These are phyloP conservation scores for Coniferiporia sulphurascens DNA, from an alignment of 1,284 basidiomycete species.

Conservation along the genomic window DNA sequence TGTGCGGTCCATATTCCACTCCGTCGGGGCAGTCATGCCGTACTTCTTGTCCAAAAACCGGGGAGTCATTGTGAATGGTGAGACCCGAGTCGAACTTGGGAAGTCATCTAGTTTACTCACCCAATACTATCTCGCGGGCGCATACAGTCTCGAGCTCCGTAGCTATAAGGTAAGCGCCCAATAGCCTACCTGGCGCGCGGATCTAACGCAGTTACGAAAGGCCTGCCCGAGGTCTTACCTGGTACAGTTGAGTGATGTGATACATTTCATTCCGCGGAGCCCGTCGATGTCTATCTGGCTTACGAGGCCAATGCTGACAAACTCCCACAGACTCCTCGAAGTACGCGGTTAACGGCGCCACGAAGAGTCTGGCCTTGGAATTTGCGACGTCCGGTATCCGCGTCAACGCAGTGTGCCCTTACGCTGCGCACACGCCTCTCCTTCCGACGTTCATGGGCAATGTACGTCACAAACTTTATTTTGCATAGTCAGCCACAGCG, in stretches of 20 bases:
- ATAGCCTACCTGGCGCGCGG: not conserved
- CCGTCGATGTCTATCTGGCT: not conserved
- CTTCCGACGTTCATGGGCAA: constrained; percentile 16
- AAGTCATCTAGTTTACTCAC: not conserved
- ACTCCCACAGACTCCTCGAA: not conserved
- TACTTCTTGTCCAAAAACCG: constrained; percentile 13
- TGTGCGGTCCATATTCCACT: constrained; percentile 13
- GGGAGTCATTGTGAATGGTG: constrained; percentile 14
- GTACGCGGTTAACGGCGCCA: not conserved
- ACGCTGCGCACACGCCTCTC: constrained; percentile 12
- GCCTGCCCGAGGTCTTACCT: constrained; percentile 15
- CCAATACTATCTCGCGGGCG: not conserved
- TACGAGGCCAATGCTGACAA: constrained; percentile 6
- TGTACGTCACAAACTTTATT: not conserved
- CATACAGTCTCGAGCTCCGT: constrained; percentile 13
- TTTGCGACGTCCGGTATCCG: constrained; percentile 1
- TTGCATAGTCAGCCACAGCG: not conserved
- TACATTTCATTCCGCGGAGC: not conserved
- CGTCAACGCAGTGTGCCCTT: constrained; percentile 14
- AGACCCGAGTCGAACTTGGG: not conserved
- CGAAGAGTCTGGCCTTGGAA: constrained; percentile 2
- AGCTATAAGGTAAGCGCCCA: constrained; percentile 8
- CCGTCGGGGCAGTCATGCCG: constrained; percentile 9
- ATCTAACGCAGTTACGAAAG: not conserved
- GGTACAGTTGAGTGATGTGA: constrained; percentile 18